These are phyloP conservation scores for Claviceps maximensis DNA, from an alignment of 2,329 filamentous ascomycete genomes.

Conservation along the genomic window DNA sequence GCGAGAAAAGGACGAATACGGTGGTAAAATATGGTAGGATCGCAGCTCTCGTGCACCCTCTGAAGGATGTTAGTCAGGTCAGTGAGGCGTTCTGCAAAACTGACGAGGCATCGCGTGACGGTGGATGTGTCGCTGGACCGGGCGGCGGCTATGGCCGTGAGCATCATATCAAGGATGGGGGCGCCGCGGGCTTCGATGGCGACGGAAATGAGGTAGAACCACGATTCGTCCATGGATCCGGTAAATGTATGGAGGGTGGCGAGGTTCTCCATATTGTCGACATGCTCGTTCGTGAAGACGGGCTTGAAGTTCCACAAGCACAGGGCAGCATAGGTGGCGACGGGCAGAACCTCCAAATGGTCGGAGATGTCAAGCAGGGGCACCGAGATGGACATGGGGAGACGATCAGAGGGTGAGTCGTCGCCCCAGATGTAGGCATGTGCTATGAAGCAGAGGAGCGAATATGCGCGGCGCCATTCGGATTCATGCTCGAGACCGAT, in stretches of 20 bases:
- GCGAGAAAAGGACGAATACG: conserved; percentile 92
- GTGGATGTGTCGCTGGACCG: conserved; percentile 53
- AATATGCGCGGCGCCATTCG: conserved; percentile 91
- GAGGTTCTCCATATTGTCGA: conserved; percentile 77
- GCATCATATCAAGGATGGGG: conserved; percentile 76
- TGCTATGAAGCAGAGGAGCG: conserved; percentile 76
- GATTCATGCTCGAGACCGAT: conserved; percentile 66
- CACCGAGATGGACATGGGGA: conserved; percentile 72
- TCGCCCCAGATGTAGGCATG: conserved; percentile 97
- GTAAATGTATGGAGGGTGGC: conserved; percentile 84
- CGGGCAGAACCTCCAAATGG: conserved; percentile 73
- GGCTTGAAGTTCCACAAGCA: conserved; percentile 97
- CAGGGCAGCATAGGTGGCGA: conserved; percentile 85
- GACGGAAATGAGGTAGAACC: conserved; percentile 94
- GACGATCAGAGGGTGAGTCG: conserved; percentile 60
- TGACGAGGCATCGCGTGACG: conserved; percentile 64
- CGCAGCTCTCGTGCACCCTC: conserved; percentile 90
- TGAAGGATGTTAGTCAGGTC: conserved; percentile 67
- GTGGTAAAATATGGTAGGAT: conserved; percentile 89
- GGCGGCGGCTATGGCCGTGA: conserved; percentile 72
- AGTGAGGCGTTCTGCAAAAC: conserved; percentile 77
- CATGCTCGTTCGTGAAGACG: conserved; percentile 67
- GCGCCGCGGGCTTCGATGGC: conserved; percentile 89
- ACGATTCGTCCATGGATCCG: conserved; percentile 89
- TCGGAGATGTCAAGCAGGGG: conserved; percentile 67